A percentile compares a stretch with the other conserved stretches of the same genome.
These are phyloP conservation scores for Alternaria brassicicola DNA, from an alignment of 2,329 filamentous ascomycete species.

Conservation along the genomic window DNA sequence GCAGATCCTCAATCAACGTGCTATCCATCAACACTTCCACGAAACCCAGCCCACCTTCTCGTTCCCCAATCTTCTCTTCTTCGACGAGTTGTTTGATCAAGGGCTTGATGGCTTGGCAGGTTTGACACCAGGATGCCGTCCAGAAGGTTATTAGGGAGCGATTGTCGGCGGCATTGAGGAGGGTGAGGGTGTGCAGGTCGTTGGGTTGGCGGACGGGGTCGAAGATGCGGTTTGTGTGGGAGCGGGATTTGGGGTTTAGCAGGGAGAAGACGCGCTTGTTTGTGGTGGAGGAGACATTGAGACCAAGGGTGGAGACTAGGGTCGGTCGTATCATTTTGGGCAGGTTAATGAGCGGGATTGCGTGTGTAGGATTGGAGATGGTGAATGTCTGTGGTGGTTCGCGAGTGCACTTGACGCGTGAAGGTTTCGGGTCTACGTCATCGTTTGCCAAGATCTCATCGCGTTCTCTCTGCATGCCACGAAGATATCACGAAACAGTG, in stretches of 20 bases:
- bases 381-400: not conserved
- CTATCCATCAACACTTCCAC: constrained; percentile 58
- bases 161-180: constrained; percentile 54
- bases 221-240: constrained; percentile 42
- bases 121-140: constrained; percentile 56
- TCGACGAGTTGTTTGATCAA: constrained; percentile 52
- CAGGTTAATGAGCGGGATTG: not conserved
- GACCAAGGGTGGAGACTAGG: not conserved
- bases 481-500: not conserved
- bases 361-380: not conserved
- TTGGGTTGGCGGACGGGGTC: constrained; percentile 54
- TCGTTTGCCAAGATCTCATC: constrained; percentile 39
- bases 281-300: not conserved
- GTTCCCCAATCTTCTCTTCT: constrained; percentile 53
- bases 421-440: constrained; percentile 16
- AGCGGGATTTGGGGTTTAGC: constrained; percentile 18
- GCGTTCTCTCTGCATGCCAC: constrained; percentile 42
- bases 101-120: constrained; percentile 53
- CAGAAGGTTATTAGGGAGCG: constrained; percentile 57
- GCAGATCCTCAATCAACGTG: constrained; percentile 51
- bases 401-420: constrained; percentile 1
- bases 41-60: constrained; percentile 54
- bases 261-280: constrained; percentile 25
- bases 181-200: constrained; percentile 56
- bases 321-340: constrained; percentile 7